These are phyloP conservation scores for Acorus gramineus DNA, from an alignment of 106 monocot species.

Conservation along the genomic window DNA sequence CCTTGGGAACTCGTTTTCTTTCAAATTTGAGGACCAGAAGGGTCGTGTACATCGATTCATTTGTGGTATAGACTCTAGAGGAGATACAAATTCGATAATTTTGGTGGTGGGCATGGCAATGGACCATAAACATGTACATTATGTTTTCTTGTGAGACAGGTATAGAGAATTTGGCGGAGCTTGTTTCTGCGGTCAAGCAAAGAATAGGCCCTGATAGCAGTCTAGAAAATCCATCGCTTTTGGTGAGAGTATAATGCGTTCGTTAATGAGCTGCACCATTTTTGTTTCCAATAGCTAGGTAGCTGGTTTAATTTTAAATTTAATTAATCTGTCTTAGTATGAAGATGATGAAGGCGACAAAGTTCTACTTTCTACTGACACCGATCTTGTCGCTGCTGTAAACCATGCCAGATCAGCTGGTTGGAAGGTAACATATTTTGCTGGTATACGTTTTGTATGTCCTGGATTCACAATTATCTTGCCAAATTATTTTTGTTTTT, in stretches of 20 bases:
- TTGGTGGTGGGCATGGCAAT: no score
- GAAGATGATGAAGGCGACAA: conserved; percentile 95
- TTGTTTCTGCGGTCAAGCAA: conserved; percentile 43
- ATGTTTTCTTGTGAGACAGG: conserved; percentile 18
- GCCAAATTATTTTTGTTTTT: background rate
- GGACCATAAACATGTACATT: no score
- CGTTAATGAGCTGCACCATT: background rate
- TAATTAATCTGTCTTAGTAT: conserved; percentile 43
- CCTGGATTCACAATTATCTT: no score
- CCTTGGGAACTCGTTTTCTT: conserved; percentile 64
- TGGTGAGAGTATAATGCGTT: conserved; percentile 29
- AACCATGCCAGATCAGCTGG: conserved; percentile 61
- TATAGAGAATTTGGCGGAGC: conserved; percentile 56
- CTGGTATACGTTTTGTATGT: no score
- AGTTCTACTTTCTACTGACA: conserved; percentile 60
- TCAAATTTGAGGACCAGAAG: conserved; percentile 68
- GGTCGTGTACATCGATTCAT: conserved; percentile 76
- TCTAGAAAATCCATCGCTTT: conserved; percentile 34
- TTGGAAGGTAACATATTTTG: conserved; percentile 43
- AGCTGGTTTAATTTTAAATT: background rate
- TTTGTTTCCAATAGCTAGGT: background rate
- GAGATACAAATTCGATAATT: no score
- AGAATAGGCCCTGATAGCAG: conserved; percentile 44
- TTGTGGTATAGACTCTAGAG: conserved; percentile 26
- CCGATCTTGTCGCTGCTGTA: conserved; percentile 70